Base-by-base conservation (phyloP, 306 rosid genomes). In the Cicer pinnatifidum region DNA sequence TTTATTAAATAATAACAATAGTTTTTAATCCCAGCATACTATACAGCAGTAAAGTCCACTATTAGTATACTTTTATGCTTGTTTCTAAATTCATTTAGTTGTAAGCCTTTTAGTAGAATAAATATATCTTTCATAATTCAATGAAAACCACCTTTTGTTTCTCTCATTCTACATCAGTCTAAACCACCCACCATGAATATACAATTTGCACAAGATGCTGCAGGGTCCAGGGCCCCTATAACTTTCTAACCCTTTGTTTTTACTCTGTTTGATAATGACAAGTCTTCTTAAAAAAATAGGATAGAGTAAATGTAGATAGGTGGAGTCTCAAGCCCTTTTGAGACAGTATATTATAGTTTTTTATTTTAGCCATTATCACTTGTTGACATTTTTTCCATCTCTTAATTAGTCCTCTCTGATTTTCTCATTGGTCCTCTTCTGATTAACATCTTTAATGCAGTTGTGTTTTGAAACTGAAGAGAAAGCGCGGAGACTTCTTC, bases 391-490 rank as follows among this genome's bases (percentile, higher is more conserved):
- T 41, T 10, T 17, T 20, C 2, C 9, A 33, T 78, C 15, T 64
- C 79, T 70, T 48, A 10, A 41, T 56, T 63, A 48, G 52, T 72
- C 46, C 52, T 37, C 52, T 40, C 5, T 51, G 66, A 8, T 62
- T 59, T 72, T 11, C 23, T 19, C 65, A 13, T 8, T 11, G 20
- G 5, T 59, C 54, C 3, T 71, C 19, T 57, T 53, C 63, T 78
- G 69, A 77, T 82, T 72, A 68, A 63, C 48, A 47, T 64, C 13
- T 73, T 66, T 72, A 45, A 63, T 80, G 87, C 96, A 94, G 97
- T 63, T 88, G 76, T 94, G 97, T 80, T 94, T 94, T 61, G 93
- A 89, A 82, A 94, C 89, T 3, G 99, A 94, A 74, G 97, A 94
- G 85, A 89, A 85, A 86, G 99, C 97, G 62, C 78, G 80, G 75